phyloP scores from a whole-genome alignment of 2,329 filamentous ascomycete genomes.

The Diaporthe citri region DNA sequence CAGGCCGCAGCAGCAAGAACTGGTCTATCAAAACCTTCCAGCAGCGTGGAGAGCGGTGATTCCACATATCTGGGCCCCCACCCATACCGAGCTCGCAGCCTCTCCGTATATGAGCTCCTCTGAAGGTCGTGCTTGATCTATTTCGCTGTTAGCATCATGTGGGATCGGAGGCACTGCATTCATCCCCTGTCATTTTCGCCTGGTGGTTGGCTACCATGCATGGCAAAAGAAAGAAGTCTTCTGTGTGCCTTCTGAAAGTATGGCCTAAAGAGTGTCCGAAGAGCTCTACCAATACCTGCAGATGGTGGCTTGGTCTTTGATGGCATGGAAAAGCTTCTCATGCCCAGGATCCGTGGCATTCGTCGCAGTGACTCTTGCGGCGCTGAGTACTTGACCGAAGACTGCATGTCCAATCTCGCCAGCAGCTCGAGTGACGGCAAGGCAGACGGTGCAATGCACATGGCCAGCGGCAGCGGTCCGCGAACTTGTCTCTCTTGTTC shows the following conservation, averaged over 20 bases:
- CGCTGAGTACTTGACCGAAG: neutral
- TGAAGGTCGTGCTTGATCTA: neutral
- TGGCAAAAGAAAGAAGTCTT: neutral
- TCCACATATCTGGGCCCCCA: neutral
- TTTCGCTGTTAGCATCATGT: neutral
- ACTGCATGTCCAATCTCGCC: slow-evolving; percentile 4
- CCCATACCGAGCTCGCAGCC: no score
- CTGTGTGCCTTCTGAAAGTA: neutral
- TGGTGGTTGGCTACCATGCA: neutral
- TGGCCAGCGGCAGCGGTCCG: neutral
- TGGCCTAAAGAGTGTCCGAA: neutral
- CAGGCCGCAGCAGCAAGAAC: neutral
- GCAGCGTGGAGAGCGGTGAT: neutral
- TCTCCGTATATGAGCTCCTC: neutral
- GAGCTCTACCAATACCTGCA: neutral
- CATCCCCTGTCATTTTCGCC: neutral
- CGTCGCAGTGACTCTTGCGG: neutral
- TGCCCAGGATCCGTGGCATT: neutral
- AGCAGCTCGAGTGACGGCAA: neutral
- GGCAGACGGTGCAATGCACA: neutral
- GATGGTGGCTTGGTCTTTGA: neutral
- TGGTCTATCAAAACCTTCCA: neutral
- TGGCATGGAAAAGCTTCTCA: neutral
- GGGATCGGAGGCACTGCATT: neutral
- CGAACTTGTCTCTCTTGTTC: neutral